Conservation (phyloP, 179 eudicot species). For the Drosera spatulata region DNA sequence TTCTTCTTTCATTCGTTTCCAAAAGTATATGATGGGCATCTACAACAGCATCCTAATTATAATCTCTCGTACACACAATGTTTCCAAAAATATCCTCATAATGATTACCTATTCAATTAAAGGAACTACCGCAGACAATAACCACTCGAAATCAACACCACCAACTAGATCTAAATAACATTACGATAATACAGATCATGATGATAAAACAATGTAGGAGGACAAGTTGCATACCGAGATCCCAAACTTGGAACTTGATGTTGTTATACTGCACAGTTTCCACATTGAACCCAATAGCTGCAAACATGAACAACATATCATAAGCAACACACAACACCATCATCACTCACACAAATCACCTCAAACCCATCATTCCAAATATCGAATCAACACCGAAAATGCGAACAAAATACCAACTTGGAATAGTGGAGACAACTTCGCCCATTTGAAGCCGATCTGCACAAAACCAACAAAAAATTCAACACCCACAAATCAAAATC, state of each 20-base stretch:
- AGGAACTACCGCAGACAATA: too few species aligned
- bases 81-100: too few species aligned
- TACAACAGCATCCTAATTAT: too few species aligned
- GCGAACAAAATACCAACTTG: constrained; percentile 58
- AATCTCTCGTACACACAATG: too few species aligned
- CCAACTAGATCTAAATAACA: too few species aligned
- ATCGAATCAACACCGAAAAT: constrained; percentile 2
- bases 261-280: constrained; percentile 98
- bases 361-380: too few species aligned
- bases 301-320: constrained; percentile 14
- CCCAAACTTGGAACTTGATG: constrained; percentile 99
- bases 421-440: constrained; percentile 98
- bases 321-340: not conserved
- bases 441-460: constrained; percentile 99
- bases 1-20: too few species aligned
- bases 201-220: not conserved
- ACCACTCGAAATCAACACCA: too few species aligned
- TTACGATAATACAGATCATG: too few species aligned
- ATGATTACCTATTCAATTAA: too few species aligned
- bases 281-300: constrained; percentile 99
- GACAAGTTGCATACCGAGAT: constrained; percentile 59
- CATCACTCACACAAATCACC: too few species aligned
- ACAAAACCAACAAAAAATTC: not conserved
- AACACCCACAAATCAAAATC: constrained; percentile 5
- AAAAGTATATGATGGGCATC: too few species aligned